These are phyloP conservation scores for Puccinia sorghi DNA, from an alignment of 1,284 basidiomycete species.

Conservation along the genomic window DNA sequence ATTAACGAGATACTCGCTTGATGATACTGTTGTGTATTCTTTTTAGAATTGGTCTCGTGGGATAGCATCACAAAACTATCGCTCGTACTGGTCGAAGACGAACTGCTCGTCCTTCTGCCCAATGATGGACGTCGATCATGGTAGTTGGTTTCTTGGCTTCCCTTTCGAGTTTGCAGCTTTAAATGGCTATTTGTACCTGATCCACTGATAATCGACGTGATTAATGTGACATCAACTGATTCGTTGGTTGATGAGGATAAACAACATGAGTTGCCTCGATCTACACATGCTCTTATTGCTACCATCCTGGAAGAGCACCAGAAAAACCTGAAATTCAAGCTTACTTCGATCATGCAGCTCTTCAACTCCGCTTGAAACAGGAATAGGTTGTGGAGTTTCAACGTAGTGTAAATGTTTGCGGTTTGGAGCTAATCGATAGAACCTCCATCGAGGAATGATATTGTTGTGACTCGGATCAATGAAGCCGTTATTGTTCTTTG, in stretches of 20 bases:
- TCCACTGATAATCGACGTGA: constrained; percentile 42
- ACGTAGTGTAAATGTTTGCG: constrained; percentile 78
- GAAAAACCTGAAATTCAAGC: constrained; percentile 51
- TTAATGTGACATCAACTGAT: constrained; percentile 42
- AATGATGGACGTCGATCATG: constrained; percentile 3
- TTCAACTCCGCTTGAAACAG: constrained; percentile 75
- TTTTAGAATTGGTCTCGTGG: neutral
- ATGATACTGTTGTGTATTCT: constrained; percentile 62
- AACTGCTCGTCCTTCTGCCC: neutral
- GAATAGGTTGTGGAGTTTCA: constrained; percentile 73
- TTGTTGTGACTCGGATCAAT: constrained; percentile 25
- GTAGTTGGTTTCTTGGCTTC: constrained; percentile 1
- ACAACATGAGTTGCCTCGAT: constrained; percentile 37
- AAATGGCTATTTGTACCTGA: neutral
- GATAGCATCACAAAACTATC: constrained; percentile 3
- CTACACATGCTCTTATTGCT: constrained; percentile 52
- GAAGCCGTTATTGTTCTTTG: neutral
- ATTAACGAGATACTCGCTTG: constrained; percentile 72
- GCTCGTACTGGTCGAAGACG: constrained; percentile 3
- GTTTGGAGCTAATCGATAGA: constrained; percentile 62
- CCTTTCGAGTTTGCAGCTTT: neutral
- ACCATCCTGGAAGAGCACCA: neutral
- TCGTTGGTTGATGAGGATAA: neutral
- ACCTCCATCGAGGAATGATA: constrained; percentile 55
- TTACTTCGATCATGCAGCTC: constrained; percentile 75